Percentiles rank a stretch among this genome's conserved stretches.
phyloP scores from a whole-genome alignment of 495 filamentous ascomycete species.

The Talaromyces borbonicus region DNA sequence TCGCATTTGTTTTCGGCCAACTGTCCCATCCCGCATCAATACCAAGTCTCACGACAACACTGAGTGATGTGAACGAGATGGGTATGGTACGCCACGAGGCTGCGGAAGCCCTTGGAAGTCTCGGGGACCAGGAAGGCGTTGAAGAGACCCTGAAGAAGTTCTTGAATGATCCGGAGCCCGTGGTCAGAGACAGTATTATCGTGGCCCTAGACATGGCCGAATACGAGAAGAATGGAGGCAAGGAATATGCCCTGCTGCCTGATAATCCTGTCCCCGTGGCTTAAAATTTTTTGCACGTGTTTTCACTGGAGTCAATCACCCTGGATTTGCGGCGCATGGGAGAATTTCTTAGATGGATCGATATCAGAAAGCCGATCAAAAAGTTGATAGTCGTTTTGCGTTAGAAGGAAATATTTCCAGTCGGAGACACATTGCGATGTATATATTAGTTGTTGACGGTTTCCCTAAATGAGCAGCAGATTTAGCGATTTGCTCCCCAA shows the following conservation, averaged over 20 bases:
- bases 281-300: too few relatives aligned
- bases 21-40: slow-evolving; percentile 93
- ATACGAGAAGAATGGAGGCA: slow-evolving; percentile 80
- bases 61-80: slow-evolving; percentile 69
- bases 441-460: slow-evolving; percentile 29
- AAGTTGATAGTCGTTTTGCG: too few relatives aligned
- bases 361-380: too few relatives aligned
- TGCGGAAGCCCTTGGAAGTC: slow-evolving; percentile 91
- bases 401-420: neutral
- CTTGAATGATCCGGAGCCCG: slow-evolving; percentile 79
- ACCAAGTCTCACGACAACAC: slow-evolving; percentile 67
- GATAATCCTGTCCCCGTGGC: slow-evolving; percentile 35
- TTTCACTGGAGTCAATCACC: too few relatives aligned
- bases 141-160: slow-evolving; percentile 76
- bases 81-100: slow-evolving; percentile 98
- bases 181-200: slow-evolving; percentile 88
- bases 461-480: slow-evolving; percentile 21
- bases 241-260: slow-evolving; percentile 85
- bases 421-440: neutral
- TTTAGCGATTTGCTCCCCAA: slow-evolving; percentile 2
- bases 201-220: slow-evolving; percentile 98
- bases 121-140: slow-evolving; percentile 89
- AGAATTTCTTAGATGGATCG: too few relatives aligned
- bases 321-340: too few relatives aligned
- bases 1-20: slow-evolving; percentile 97